Evolutionary conservation across 225 moss, liverwort and hornwort genomes (phyloP), one percentile per base, ranked within the genome.

Genomic region (Pseudoscleropodium purum): DNA sequence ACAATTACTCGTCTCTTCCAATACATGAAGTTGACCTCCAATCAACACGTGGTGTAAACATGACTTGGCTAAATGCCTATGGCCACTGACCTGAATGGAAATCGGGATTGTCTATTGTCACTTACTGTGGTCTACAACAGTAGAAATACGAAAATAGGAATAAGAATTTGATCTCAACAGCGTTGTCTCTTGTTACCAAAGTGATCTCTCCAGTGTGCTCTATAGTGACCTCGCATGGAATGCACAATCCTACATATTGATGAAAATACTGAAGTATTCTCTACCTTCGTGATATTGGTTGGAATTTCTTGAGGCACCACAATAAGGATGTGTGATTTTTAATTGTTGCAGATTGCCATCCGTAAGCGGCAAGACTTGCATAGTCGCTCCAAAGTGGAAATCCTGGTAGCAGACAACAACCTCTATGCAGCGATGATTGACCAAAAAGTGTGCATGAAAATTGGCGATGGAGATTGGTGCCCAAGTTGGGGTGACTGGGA

Each of bases 351-450:
- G 97, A 86, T 99, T 59, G 90, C 82, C 16, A 94, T 99, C 43
- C 96, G 97, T 23, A 99, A 95, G 83, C 93, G 93, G 67, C 94
- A 93, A 64, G 92, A 92, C 84, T 75, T 99, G 79, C 96, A 97
- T 72, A 97, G 99, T 87, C 94, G 97, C 67, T 99, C 99, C 62
- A 92, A 91, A 61, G 92, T 96, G 54, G 90, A 89, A 63, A 99
- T 99, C 67, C 89, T 96, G 34, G 97, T 96, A 85, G 97, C 99
- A 62, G 96, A 95, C 77, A 83, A 91, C 63, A 85, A 90, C 63
- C 92, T 99, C 33, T 99, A 99, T 66, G 99, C 97, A 52, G 99
- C 99, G 41, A 93, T 93, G 90, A 93, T 99, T 67, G 97, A 96
- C 91, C 96, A 95, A 49, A 96, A 89, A 69, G 91, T 99, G 75